These are phyloP conservation scores for Exophiala oligosperma DNA, from an alignment of 2,329 filamentous ascomycete genomes.

Conservation along the genomic window DNA sequence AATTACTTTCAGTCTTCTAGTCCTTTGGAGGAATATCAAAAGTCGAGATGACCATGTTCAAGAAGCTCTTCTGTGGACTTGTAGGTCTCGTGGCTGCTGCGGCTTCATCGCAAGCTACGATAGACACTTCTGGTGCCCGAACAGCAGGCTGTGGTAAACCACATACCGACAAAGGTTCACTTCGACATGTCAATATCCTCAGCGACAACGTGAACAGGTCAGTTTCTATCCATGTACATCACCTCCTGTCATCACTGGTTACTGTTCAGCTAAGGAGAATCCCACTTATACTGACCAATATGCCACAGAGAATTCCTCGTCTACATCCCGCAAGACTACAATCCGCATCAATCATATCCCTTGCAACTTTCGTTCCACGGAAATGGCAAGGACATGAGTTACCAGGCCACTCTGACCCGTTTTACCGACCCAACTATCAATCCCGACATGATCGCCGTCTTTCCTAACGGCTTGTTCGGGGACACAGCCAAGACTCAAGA, in stretches of 20 bases:
- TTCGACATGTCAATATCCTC: neutral
- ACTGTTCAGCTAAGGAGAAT: too few species aligned
- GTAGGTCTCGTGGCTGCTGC: too few species aligned
- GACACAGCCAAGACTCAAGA: slow-evolving; percentile 30
- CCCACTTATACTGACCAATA: too few species aligned
- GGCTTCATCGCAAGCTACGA: too few species aligned
- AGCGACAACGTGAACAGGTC: neutral
- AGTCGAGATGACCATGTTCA: too few species aligned
- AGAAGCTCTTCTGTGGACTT: too few species aligned
- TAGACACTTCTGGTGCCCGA: too few species aligned
- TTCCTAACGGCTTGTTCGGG: slow-evolving; percentile 41
- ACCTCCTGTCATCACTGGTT: too few species aligned
- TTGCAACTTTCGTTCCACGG: slow-evolving; percentile 54
- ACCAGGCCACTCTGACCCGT: slow-evolving; percentile 45
- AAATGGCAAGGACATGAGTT: slow-evolving; percentile 36
- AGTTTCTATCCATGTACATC: too few species aligned
- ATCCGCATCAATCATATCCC: slow-evolving; percentile 37
- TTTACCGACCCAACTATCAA: slow-evolving; percentile 49
- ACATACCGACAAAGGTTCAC: neutral
- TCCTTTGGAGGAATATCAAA: too few species aligned
- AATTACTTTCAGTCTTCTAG: too few species aligned
- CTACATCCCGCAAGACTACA: slow-evolving; percentile 37
- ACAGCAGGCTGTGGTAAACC: neutral
- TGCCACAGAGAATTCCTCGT: slow-evolving; percentile 15
- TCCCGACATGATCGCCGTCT: slow-evolving; percentile 46